Conservation (phyloP, 805 yeast species). For the Candida railenensis region DNA sequence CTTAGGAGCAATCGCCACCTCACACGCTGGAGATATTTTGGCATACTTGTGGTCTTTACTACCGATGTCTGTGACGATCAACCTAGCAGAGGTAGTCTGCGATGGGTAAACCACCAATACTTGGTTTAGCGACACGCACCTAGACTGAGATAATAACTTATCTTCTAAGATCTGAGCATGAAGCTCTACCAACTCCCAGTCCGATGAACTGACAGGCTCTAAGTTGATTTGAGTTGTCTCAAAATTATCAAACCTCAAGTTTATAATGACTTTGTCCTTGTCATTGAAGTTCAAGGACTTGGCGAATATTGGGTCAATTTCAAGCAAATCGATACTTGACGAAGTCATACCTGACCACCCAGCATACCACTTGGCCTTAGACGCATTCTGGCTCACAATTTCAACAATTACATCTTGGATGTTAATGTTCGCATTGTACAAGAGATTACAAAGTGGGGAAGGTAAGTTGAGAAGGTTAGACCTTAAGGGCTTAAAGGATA, state of each 20-base stretch:
- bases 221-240: slow-evolving; percentile 62
- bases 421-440: slow-evolving; percentile 52
- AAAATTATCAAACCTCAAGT: slow-evolving; percentile 48
- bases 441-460: slow-evolving; percentile 38
- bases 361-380: slow-evolving; percentile 32
- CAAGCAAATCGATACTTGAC: slow-evolving; percentile 36
- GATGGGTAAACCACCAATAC: slow-evolving; percentile 69
- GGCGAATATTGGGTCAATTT: slow-evolving; percentile 70
- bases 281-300: slow-evolving; percentile 46
- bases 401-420: slow-evolving; percentile 61
- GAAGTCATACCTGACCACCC: slow-evolving; percentile 70
- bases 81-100: slow-evolving; percentile 55
- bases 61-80: slow-evolving; percentile 48
- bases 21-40: slow-evolving; percentile 60
- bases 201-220: slow-evolving; percentile 74
- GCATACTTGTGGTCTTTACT: slow-evolving; percentile 45
- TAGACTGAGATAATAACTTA: slow-evolving; percentile 71
- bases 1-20: slow-evolving; percentile 75
- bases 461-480: slow-evolving; percentile 60
- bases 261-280: slow-evolving; percentile 35
- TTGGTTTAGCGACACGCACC: slow-evolving; percentile 66
- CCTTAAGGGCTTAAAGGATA: slow-evolving; percentile 32
- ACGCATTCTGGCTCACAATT: slow-evolving; percentile 24
- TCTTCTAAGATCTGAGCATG: slow-evolving; percentile 78
- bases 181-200: slow-evolving; percentile 88